Evolutionary conservation across 495 filamentous ascomycete species (phyloP), one percentile per base, ranked within the genome.

Genomic region (Platismatia glauca): DNA sequence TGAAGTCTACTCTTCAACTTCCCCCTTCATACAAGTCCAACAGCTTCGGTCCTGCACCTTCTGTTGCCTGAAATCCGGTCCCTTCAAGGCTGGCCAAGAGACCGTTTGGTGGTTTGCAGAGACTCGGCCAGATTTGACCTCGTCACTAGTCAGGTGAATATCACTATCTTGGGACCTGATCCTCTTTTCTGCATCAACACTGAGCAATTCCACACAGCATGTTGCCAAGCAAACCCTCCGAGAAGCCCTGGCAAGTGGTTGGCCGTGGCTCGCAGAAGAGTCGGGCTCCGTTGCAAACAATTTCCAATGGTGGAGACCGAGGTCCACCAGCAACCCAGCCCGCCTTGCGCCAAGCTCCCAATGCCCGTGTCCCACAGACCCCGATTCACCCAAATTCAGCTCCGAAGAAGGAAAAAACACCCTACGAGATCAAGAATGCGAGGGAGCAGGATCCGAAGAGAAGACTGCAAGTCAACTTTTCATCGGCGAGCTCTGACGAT

Each of bases 371-470:
- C 38, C 53, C 24, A 2, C 29, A 55, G 1, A 18, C 13, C 35
- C 27, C 20, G 0, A 7, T 3, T 33, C 59, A 7, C 27, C 24
- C 34, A n/a, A 20, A 13, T 37, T 15, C 7, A 24, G 33, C 50
- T 35, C 6, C 31, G 29, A 46, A 58, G 57, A 58, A 58, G 38
- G 60, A 55, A 35, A 55, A 61, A n/a, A 57, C 61, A 9, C 63
- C 63, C 0, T 61, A 57, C 22, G 63, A 65, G 29, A 22, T 65
- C n/a, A 55, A 37, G 38, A 61, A 65, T 35, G 27, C 29, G 27
- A 53, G 52, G 27, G 63, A 61, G 6, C 61, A 58, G 63, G 62
- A 64, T 18, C 24, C 57, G 2, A 44, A 64, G 24, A 44, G 44
- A n/a, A 12, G 38, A 15, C 35, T 31, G 1, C 18, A 38, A 1